A percentile compares a stretch with the other conserved stretches of the same genome.
Evolutionary conservation across 2,329 filamentous ascomycete genomes (phyloP).

Genomic region (Alternaria sp.): DNA sequence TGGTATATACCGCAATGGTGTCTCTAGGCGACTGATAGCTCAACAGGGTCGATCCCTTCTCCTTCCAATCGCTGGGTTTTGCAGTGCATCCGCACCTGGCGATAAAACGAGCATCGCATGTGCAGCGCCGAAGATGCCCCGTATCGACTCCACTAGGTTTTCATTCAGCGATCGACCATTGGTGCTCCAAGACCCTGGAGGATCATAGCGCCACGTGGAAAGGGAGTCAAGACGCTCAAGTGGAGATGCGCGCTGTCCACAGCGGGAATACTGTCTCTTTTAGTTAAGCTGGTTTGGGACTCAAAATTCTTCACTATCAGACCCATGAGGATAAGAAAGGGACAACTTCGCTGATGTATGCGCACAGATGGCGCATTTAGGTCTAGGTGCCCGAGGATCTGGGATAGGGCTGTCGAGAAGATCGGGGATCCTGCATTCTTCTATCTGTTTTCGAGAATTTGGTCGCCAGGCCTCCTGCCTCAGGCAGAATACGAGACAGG

Average conservation of each 20-base stretch:
- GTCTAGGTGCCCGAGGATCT: not conserved
- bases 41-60: conserved; percentile 9
- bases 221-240: not conserved
- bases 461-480: not conserved
- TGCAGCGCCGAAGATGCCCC: not conserved
- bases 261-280: not conserved
- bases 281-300: not conserved
- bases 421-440: not conserved
- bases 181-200: not conserved
- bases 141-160: not conserved
- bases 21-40: not conserved
- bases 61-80: conserved; percentile 2
- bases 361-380: not conserved
- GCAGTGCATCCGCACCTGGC: not conserved
- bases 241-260: not conserved
- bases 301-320: not conserved
- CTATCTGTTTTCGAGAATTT: not conserved
- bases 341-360: not conserved
- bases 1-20: conserved; percentile 16
- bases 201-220: conserved; percentile 5
- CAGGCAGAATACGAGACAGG: not conserved
- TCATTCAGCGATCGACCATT: not conserved
- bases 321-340: not conserved
- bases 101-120: not conserved
- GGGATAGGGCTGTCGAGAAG: not conserved